Conservation (phyloP, 345 rosid genomes). For the Pistacia atlantica region DNA sequence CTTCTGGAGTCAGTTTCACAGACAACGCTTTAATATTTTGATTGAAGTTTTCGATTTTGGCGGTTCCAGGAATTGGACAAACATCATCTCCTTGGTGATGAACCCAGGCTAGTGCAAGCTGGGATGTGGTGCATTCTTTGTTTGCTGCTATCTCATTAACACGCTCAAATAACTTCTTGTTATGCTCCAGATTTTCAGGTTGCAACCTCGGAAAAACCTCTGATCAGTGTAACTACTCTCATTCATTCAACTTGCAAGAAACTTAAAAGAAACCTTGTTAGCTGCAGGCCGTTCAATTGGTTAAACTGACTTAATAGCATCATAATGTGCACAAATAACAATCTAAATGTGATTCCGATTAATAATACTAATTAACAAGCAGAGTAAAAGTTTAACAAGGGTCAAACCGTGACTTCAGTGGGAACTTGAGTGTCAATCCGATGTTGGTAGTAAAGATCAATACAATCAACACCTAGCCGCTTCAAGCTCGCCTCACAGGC, state of each 20-base stretch:
- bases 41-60: slow-evolving; percentile 51
- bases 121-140: slow-evolving; percentile 59
- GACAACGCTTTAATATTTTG: slow-evolving; percentile 31
- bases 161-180: background rate
- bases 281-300: background rate
- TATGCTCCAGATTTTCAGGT: slow-evolving; percentile 38
- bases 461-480: slow-evolving; percentile 7
- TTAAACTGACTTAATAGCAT: too few species aligned
- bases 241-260: too few species aligned
- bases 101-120: slow-evolving; percentile 72
- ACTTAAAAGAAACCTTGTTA: too few species aligned
- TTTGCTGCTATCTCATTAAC: background rate
- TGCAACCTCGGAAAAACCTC: slow-evolving; percentile 43
- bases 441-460: slow-evolving; percentile 30
- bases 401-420: slow-evolving; percentile 21
- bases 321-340: too few species aligned
- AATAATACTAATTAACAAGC: background rate
- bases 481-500: too few species aligned
- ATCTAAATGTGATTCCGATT: background rate
- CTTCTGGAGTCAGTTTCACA: slow-evolving; percentile 20
- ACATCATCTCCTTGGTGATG: slow-evolving; percentile 70
- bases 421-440: slow-evolving; percentile 24
- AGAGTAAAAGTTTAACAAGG: slow-evolving; percentile 7
- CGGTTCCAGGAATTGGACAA: slow-evolving; percentile 68
- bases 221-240: background rate